Evolutionary conservation across 1,284 basidiomycete genomes (phyloP).

Genomic region (Cutaneotrichosporon arboriforme): DNA sequence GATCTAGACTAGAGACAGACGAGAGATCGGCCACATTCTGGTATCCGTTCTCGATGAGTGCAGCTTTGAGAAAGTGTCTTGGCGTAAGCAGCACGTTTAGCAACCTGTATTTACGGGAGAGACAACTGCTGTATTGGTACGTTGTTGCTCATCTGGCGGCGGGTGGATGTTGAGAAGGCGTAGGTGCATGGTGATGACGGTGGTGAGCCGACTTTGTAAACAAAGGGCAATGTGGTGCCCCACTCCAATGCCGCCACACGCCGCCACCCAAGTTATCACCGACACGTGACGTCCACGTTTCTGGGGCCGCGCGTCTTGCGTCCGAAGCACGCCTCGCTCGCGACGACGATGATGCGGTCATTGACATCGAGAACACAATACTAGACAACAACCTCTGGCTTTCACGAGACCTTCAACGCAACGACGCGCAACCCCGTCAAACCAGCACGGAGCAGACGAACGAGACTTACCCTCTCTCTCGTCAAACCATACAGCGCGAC

Average conservation of each 20-base stretch:
- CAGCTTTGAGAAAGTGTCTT: conserved; percentile 30
- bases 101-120: conserved; percentile 7
- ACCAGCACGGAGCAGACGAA: too few species aligned
- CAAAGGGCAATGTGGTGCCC: too few species aligned
- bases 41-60: conserved; percentile 40
- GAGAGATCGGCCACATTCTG: conserved; percentile 26
- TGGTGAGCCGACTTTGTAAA: too few species aligned
- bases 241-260: too few species aligned
- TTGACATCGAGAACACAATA: neutral
- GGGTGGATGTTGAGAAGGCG: too few species aligned
- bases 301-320: conserved; percentile 4
- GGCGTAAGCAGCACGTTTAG: neutral
- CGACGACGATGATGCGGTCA: conserved; percentile 1
- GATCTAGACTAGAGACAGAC: conserved; percentile 19
- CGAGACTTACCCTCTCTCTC: neutral
- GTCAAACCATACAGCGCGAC: too few species aligned
- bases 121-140: conserved; percentile 4
- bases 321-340: neutral
- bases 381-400: neutral
- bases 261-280: neutral
- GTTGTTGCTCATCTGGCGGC: too few species aligned
- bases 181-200: too few species aligned
- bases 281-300: neutral
- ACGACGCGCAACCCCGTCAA: too few species aligned
- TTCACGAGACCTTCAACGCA: too few species aligned